Base-by-base conservation (phyloP, 306 rosid species). In the Fragaria nilgerrensis region DNA sequence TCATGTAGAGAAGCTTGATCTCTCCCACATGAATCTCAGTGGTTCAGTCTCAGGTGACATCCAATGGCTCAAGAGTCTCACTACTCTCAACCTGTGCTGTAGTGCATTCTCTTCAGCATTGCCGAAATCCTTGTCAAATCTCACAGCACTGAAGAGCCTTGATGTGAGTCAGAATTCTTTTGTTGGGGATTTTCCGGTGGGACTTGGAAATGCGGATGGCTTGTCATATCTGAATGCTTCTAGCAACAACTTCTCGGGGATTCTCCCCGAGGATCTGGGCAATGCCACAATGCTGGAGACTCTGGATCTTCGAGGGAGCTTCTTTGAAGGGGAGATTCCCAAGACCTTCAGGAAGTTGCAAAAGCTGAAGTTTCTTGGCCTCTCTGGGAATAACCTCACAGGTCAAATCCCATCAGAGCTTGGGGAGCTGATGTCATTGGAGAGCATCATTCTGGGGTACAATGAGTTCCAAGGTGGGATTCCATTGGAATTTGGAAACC, bases 241-340 rank as follows among this genome's bases (percentile, higher is more conserved):
- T 1, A 87, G 99, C 87, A 95, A 95, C 63, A 90, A 92, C 56
- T 89, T 95, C 81, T 74, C 87, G 3, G 97, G 97, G 23, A 50
- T 85, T 52, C 80, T 91, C 78, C 99, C 97, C 0, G 82, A 74
- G 75, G 97, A 95, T 82, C 82, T 95, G 53, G 97, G 91, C 62
- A 89, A 88, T 87, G 91, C 92, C 32, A 81, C 92, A 75, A 77
- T 79, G 64, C 78, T 95, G 37, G 96, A 92, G 86, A 87, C 55
- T 66, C 77, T 95, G 72, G 99, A 95, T 89, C 94, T 95, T 52
- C 84, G 97, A 82, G 99, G 99, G 37, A 90, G 95, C 85, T 89
- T 95, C 84, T 87, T 91, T 58, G 80, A 74, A 78, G 99, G 97
- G 36, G 66, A 86, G 12, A 76, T 95, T 84, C 97, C 96, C 1